These are phyloP conservation scores for Solanum gandarillasii DNA, from an alignment of 257 asterid genomes.

Conservation along the genomic window DNA sequence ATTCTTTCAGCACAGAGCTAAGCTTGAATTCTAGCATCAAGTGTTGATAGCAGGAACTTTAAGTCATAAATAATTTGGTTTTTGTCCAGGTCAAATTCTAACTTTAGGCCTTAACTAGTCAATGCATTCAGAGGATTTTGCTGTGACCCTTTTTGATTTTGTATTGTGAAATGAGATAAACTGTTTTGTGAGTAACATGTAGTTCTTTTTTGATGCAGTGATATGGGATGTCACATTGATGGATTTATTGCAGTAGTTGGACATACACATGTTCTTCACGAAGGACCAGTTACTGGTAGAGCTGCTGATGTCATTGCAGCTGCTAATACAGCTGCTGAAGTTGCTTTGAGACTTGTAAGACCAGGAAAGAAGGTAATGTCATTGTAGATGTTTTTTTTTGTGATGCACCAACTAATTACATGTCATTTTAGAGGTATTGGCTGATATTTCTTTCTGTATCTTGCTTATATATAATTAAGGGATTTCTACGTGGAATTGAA, in stretches of 20 bases:
- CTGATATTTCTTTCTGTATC: not conserved
- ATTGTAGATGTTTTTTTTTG: not conserved
- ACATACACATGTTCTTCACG: slow-evolving; percentile 75
- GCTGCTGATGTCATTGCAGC: slow-evolving; percentile 95
- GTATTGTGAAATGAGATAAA: not conserved
- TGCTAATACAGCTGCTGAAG: slow-evolving; percentile 96
- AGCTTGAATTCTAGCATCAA: not conserved
- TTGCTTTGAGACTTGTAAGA: slow-evolving; percentile 84
- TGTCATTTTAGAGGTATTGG: not conserved
- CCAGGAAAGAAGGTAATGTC: slow-evolving; percentile 73
- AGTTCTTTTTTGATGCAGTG: slow-evolving; percentile 38
- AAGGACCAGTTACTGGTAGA: slow-evolving; percentile 81
- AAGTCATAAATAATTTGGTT: not conserved
- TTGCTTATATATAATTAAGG: not conserved
- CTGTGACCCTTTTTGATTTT: not conserved
- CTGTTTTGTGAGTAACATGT: not conserved
- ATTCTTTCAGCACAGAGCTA: not conserved
- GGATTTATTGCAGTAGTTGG: slow-evolving; percentile 92
- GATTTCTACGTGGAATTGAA: not conserved
- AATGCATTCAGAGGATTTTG: not conserved
- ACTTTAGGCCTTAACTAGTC: not conserved
- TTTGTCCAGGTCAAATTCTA: not conserved
- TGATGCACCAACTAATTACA: not conserved
- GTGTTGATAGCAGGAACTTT: not conserved
- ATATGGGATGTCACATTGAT: slow-evolving; percentile 97